Base-by-base conservation (phyloP, 2,329 filamentous ascomycete genomes). In the Aspergillus chevalieri region DNA sequence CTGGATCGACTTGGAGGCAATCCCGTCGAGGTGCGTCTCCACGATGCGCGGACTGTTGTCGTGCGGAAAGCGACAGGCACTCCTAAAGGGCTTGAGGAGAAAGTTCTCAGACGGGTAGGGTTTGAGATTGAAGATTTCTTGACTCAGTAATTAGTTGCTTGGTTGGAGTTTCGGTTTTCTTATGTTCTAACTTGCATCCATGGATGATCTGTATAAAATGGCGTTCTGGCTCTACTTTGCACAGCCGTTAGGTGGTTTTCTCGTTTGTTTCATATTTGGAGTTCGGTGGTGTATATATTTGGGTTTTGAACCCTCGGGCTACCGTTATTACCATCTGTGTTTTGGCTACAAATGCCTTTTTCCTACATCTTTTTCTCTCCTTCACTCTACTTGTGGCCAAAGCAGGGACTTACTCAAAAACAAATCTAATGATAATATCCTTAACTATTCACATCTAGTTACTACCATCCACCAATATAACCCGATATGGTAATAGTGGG, bases 71-170 rank as follows among this genome's bases (percentile, higher is more conserved):
- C 57, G 30, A 50, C 54, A 42, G 68, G 58, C 8, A 51, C 56
- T 26, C 39, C 54, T 4, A 57, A 56, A 61, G 68, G 71, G 22
- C 65, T 89, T 55, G 83, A 84, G 52, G 85, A 88, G 66, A 85
- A 81, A 61, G 83, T 83, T 9, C 76, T 90, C 65, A 78, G 89
- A 51, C 77, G 90, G 53, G 73, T 95, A 45, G 85, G 83, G 1
- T 96, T 96, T 70, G 91, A 96, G 73, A 83, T 96, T 55, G 81
- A 87, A 48, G 91, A 96, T 70, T 94, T 68, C 52, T 60, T 75
- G 56, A 68, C 70, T 21, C 65, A 68, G 56, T 74, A 43, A 43
- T 43, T 24, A 9, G 21, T 43, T 43, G 6, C 21, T 12, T 43
- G 42, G 10, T 43, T 43, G n/a, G 17, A 28, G 14, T 48, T 46